Base-by-base conservation (phyloP, 2,329 filamentous ascomycete genomes). In the Aspergillus melleus region DNA sequence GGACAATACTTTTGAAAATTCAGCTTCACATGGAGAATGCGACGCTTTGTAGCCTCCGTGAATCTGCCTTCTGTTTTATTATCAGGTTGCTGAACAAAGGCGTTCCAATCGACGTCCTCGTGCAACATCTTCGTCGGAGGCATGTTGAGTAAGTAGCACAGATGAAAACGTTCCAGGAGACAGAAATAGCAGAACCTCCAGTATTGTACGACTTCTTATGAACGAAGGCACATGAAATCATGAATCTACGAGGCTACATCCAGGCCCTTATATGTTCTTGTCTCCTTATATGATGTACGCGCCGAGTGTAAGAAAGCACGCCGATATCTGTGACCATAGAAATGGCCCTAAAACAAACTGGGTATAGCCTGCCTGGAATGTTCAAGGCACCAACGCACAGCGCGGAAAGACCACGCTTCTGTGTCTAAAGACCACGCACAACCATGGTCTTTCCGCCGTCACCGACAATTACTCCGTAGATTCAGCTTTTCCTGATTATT, bases 401-500 rank as follows among this genome's bases (percentile, higher is more conserved):
- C 49, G 49, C 49, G 49, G 49, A 51, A 51, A 51, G 49, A 50
- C 6, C 20, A 24, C 49, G 49, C 49, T 51, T 51, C 12, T 51
- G 49, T 26, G 22, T 3, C 49, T 26, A 32, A 51, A 51, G 49
- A 51, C 2, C 11, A 51, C 49, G 49, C 26, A 51, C 49, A 29
- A 51, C 49, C 49, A 32, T 51, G 24, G 49, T 19, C 49, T 51
- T 51, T 32, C 49, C 49, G 49, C 49, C 26, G 49, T 51, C 49
- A 51, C 24, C 49, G 49, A 51, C 49, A 51, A 51, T 51, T 51
- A 51, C 49, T 51, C 49, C 49, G 49, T 51, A 30, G n/a, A n/a
- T n/a, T n/a, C n/a, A n/a, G n/a, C n/a, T n/a, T n/a, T n/a, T n/a
- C n/a, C n/a, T n/a, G n/a, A n/a, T n/a, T n/a, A n/a, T n/a, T n/a